These are phyloP conservation scores for Chytridium lagenaria DNA, from an alignment of 371 early-diverging fungal genomes.

Conservation along the genomic window DNA sequence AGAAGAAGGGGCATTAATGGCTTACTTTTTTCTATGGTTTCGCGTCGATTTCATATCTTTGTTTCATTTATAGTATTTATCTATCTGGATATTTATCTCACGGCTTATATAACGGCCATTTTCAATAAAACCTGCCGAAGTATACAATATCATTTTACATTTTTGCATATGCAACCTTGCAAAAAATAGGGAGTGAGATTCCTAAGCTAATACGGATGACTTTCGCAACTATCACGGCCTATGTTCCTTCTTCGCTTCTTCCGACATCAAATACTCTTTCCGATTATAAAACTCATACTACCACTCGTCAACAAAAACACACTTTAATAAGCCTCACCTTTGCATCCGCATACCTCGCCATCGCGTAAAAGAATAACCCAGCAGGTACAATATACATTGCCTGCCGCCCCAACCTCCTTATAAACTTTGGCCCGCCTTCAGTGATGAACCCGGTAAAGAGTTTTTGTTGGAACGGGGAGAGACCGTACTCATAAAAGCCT, in stretches of 20 bases:
- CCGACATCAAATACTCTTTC: conserved; percentile 43
- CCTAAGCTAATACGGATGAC: too few species aligned
- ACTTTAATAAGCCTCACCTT: conserved; percentile 34
- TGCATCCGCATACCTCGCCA: conserved; percentile 48
- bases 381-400: conserved; percentile 50
- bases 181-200: too few species aligned
- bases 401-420: conserved; percentile 36
- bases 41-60: too few species aligned
- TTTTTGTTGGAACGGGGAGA: conserved; percentile 53
- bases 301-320: not conserved
- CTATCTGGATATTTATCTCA: too few species aligned
- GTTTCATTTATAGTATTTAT: too few species aligned
- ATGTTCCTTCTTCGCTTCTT: too few species aligned
- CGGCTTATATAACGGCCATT: too few species aligned
- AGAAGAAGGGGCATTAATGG: conserved; percentile 41
- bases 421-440: conserved; percentile 47
- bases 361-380: conserved; percentile 39
- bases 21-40: not conserved
- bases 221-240: too few species aligned
- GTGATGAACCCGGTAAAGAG: conserved; percentile 55
- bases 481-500: conserved; percentile 56
- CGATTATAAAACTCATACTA: conserved; percentile 56
- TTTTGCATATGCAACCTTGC: too few species aligned
- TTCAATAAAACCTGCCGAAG: too few species aligned
- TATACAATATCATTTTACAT: too few species aligned